A percentile compares a stretch with the other conserved stretches of the same genome.
Evolutionary conservation across 139 green algal species (phyloP).

Genomic region (Nannochloris sp.): DNA sequence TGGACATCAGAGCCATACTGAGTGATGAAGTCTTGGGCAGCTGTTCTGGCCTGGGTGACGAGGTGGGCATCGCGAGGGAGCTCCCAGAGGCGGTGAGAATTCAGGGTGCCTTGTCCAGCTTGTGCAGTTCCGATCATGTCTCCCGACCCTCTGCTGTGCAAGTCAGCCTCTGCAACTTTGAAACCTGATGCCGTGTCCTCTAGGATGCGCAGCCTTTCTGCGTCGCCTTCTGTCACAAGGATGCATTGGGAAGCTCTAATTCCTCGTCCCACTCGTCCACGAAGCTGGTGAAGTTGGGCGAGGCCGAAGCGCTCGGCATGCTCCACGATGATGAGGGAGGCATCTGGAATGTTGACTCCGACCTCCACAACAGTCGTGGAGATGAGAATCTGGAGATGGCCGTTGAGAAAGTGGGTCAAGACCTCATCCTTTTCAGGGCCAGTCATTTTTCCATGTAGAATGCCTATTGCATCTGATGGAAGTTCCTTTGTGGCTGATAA

Average conservation of each 20-base stretch:
- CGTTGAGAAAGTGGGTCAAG: conserved; percentile 44
- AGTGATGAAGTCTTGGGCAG: not conserved
- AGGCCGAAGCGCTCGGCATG: conserved; percentile 88
- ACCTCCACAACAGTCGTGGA: conserved; percentile 85
- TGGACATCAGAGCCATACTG: not conserved
- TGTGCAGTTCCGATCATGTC: conserved; percentile 63
- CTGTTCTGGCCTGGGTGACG: not conserved
- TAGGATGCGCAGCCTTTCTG: conserved; percentile 36
- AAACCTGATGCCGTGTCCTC: conserved; percentile 58
- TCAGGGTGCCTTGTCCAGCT: conserved; percentile 23
- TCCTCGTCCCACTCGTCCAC: conserved; percentile 70
- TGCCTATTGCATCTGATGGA: conserved; percentile 30
- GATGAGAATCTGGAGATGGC: conserved; percentile 61
- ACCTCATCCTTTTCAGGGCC: conserved; percentile 49
- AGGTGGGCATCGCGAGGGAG: not conserved
- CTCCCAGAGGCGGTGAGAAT: not conserved
- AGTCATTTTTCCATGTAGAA: conserved; percentile 68
- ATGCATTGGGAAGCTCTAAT: conserved; percentile 28
- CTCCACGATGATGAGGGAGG: conserved; percentile 86
- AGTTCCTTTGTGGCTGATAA: conserved; percentile 35
- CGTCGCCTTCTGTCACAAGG: conserved; percentile 15
- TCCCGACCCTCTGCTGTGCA: conserved; percentile 52
- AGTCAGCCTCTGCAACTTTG: conserved; percentile 67
- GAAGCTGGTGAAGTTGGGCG: conserved; percentile 90
- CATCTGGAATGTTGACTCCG: conserved; percentile 82